Percentiles rank a stretch among this genome's conserved stretches.
These are phyloP conservation scores for Suillus ampliporus DNA, from an alignment of 768 basidiomycete species.

Conservation along the genomic window DNA sequence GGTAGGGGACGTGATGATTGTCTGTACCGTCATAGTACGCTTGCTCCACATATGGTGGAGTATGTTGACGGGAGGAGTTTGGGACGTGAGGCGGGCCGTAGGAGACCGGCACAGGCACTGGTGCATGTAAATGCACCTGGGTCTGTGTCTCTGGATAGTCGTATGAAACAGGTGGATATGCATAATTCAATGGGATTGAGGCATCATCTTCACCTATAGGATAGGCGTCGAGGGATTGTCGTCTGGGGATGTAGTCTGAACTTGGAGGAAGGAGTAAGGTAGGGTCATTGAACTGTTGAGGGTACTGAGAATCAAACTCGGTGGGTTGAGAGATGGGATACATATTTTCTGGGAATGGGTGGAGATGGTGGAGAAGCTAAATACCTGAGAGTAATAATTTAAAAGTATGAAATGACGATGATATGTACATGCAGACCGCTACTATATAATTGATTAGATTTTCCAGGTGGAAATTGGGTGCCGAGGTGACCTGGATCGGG, in stretches of 20 bases:
- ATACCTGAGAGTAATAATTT: background rate
- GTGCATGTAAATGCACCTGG: conserved; percentile 33
- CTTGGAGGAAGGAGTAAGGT: background rate
- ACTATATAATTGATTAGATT: background rate
- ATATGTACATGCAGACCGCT: background rate
- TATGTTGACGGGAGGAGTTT: conserved; percentile 11
- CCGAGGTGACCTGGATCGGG: background rate
- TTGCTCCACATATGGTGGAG: conserved; percentile 14
- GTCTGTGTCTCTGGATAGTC: conserved; percentile 1
- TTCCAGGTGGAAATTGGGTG: background rate
- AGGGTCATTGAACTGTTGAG: background rate
- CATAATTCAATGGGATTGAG: conserved; percentile 18
- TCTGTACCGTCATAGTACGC: conserved; percentile 14
- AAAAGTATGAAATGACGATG: background rate
- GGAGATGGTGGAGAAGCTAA: background rate
- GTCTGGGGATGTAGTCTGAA: background rate
- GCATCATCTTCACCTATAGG: background rate
- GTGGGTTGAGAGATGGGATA: conserved; percentile 8
- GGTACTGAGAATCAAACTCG: conserved; percentile 6
- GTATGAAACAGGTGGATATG: conserved; percentile 22
- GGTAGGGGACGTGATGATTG: conserved; percentile 22
- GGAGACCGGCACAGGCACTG: conserved; percentile 29
- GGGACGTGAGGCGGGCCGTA: conserved; percentile 18
- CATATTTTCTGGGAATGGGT: conserved; percentile 1
- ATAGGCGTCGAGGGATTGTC: background rate